Base-by-base conservation (phyloP, 148 eudicot species). In the Suaeda aralocaspica region DNA sequence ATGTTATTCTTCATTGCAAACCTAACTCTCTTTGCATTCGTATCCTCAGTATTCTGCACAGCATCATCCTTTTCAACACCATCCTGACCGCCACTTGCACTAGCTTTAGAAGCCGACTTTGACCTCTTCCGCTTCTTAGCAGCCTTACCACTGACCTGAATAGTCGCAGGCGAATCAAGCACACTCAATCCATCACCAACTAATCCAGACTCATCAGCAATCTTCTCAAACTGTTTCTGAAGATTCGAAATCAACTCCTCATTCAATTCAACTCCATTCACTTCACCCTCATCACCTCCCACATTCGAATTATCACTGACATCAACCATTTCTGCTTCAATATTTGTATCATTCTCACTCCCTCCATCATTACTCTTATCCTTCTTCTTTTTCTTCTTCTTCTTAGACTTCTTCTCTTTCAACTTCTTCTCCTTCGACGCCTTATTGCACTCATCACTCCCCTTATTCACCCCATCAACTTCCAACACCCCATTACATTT, bases 1-100 rank as follows among this genome's bases (percentile, higher is more conserved):
- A 94, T 67, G 72, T 94, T 94, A 71, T 89, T 91, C 83, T 86
- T 94, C 90, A 93, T 87, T 6, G 91, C 79, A 81, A 94, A 94
- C 48, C 85, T 78, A 34, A 94, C 99, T 68, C 84, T 87, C 77
- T 89, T 94, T 10, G 67, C 78, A 77, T 89, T 87, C 81, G 81
- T 90, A 21, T 81, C 91, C 25, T 67, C 78, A 34, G 85, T 84
- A 73, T 75, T 81, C 0, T 68, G 66, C 16, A 72, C 61, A 49
- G n/a, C 59, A 50, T 59, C 74, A 53, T 65, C 76, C 7, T 52
- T 78, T 59, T 44, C 81, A 21, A 65, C 72, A 51, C 74, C 84
- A 9, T 55, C 81, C 39, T 39, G n/a, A n/a, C n/a, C 81, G 61
- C 68, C 80, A 69, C 49, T 33, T 11, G 5, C 15, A 25, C 48